Base-by-base conservation (phyloP, 352 stramenopile genomes). In the Achlya hypogyna region DNA sequence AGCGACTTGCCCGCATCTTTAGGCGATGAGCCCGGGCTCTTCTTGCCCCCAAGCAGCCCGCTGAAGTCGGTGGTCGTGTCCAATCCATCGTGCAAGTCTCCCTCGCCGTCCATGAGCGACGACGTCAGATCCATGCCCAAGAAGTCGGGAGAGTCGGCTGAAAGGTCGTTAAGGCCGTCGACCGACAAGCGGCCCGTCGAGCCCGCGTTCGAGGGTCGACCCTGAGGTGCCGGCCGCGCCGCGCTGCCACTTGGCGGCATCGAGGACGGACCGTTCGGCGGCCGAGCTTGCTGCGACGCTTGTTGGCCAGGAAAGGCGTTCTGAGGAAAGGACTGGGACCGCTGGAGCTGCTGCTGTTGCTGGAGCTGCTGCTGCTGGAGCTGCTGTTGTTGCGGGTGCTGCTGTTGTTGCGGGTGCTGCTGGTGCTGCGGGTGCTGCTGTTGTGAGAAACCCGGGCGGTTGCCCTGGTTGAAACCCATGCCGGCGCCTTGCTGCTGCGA, bases 51-150 rank as follows among this genome's bases (percentile, higher is more conserved):
- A 20, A 27, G 22, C 2, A 45, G 23, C 2, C 59, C 23, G 28
- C 43, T 66, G 23, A 58, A 43, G 35, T 45, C 59, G 12, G 43
- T 43, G 10, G 31, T 63, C 9, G 53, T 27, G 40, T 66, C 59
- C 6, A 56, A 20, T 3, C 49, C 49, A n/a, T 66, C 59, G 35
- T 27, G 28, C 43, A 66, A n/a, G 18, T 66, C 59, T 12, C 28
- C 38, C 28, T 43, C 43, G 28, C 38, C 47, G 47, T 66, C 59
- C 49, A 56, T 56, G 49, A 93, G 74, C 25, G 82, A 86, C 40
- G 82, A 77, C 5, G 82, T 84, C 51, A 95, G 53, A 64, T 92
- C 86, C 62, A 95, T 63, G 43, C 88, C 91, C 35, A 95, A 70
- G 56, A 95, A 92, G 51, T 95, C 84, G 3, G 77, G 76, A 29